Base-by-base conservation (phyloP, 2,329 filamentous ascomycete species). In the Mollisiaceae sp. region DNA sequence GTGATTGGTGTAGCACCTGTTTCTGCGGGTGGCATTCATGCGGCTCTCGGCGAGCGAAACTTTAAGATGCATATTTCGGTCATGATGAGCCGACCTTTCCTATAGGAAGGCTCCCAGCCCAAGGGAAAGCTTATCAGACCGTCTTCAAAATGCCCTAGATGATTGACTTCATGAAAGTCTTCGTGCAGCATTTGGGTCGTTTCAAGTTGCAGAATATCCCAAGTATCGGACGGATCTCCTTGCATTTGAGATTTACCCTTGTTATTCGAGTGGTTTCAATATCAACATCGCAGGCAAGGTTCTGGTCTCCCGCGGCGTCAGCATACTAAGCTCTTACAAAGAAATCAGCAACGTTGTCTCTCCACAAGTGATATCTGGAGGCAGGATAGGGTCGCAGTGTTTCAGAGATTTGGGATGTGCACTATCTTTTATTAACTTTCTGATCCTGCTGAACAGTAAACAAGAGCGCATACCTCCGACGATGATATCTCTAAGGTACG, bases 11-110 rank as follows among this genome's bases (percentile, higher is more conserved):
- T 35, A 24, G 50, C 5, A 54, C 12, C 27, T 22, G 24, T 54
- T 35, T 54, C 12, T 15, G 50, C 32, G 50, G 3, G 24, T 35
- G 24, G 22, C 50, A 54, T 27, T 54, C n/a, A 54, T 54, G 50
- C 50, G 50, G 50, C 50, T 35, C 22, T 54, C 50, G 50, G 50
- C 32, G 22, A 54, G 50, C 50, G 50, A 54, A 27, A 24, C 11
- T 27, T 35, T 50, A 24, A 22, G 50, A 27, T 54, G 50, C 50
- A 54, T 35, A 35, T 24, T 8, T 22, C 20, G 45, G 45, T 24
- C 12, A 24, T 35, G 50, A 12, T 18, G 14, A 24, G 3, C 50
- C 50, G 50, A 35, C 32, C 50, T 14, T 54, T 54, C 50, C 27
- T 32, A 54, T 14, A 54, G 22, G 50, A 35, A 32, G 24, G 6